Evolutionary conservation across 306 rosid genomes (phyloP), one percentile per base, ranked within the genome.

Genomic region (Myrica gale): DNA sequence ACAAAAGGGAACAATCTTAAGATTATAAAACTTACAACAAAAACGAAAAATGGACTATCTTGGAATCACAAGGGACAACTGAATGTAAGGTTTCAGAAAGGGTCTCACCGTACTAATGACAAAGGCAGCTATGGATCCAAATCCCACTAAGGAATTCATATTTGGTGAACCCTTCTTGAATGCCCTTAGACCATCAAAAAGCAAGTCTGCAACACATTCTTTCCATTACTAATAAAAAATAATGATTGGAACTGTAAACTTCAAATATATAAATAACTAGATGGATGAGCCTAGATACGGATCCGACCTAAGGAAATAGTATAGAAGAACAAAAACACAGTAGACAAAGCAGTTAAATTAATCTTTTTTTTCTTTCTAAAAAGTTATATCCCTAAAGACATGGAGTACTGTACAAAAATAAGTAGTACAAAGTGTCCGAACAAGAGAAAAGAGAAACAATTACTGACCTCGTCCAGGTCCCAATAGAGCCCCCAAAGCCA

Each of bases 61-160:
- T 47, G 82, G 48, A 83, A 32, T 61, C 13, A 46, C 53, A 68
- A 74, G 50, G 52, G 26, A 76, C 37, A 70, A 74, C 50, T 74
- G 75, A 42, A 44, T 67, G 67, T 45, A 48, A 82, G 80, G 77
- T 57, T 68, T 63, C 45, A 56, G 63, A 77, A 50, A 81, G 82
- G 78, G 69, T 50, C 97, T 82, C 73, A 95, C 99, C 89, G 87
- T 84, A 77, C 99, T 95, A 78, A 92, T 95, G 73, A 86, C 57
- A 87, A 95, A 95, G 41, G 97, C 99, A 84, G 97, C 95, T 37
- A 89, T 78, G 4, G 97, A 87, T 74, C 97, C 97, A 81, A 95
- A 95, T 69, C 99, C 99, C 85, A 95, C 97, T 20, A 95, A 96
- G 76, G 99, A 95, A 80, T 92, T 92, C 99, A 95, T 95, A 81